Evolutionary conservation across 768 basidiomycete species (phyloP), one percentile per base, ranked within the genome.

Genomic region (Macrolepiota fuliginosa): DNA sequence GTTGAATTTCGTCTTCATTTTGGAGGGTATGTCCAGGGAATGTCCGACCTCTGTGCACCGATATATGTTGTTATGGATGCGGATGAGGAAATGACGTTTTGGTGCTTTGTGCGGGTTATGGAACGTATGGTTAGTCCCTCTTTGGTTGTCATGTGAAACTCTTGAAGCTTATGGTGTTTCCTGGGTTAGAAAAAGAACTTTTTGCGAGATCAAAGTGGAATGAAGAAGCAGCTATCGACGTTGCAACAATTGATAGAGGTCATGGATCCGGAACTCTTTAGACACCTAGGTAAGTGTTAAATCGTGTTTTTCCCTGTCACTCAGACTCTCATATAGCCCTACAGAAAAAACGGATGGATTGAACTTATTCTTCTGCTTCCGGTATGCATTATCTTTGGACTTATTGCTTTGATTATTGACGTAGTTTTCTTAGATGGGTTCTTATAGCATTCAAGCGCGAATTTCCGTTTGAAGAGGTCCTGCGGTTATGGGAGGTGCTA

Each of bases 281-380:
- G 89, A 46, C 96, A 98, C 75, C 74, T 98, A 57, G 91, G 92
- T 92, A 63, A 51, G 54, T 52, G 17, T 17, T 19, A 19, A 19
- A 45, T 45, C 17, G 3, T n/a, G 42, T n/a, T 45, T n/a, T 19
- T 2, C 6, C n/a, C 11, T 49, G 17, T n/a, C 25, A 17, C 32
- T 19, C 32, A n/a, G n/a, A 24, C 45, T 9, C 40, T 32, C 55
- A 35, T n/a, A 54, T 22, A 10, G 29, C 19, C 25, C 29, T 61
- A 17, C 62, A 81, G 81, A 94, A 86, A 98, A 83, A 87, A 91
- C 88, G 0, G 96, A 96, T 63, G 89, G 85, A 1, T 80, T 98
- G 63, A 98, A 98, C 73, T 73, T 98, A 29, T 98, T 98, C 81
- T 98, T 98, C 80, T 98, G 95, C 74, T 99, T 98, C 85, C 86